phyloP scores from a whole-genome alignment of 495 filamentous ascomycete species.

The Astrocystis sublimbata region DNA sequence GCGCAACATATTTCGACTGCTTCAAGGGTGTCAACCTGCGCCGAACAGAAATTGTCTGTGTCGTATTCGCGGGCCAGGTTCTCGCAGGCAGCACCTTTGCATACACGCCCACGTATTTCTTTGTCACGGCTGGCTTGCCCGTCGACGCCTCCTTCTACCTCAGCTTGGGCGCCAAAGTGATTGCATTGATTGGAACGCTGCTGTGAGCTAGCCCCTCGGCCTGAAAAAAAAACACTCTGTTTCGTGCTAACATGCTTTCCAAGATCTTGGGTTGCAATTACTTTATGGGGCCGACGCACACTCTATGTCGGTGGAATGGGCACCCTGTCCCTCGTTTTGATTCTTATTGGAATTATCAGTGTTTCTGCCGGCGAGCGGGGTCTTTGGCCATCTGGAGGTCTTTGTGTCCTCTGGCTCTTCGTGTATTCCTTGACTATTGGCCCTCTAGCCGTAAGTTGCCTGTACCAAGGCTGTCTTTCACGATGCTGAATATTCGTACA shows the following conservation, averaged over 20 bases:
- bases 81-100: constrained; percentile 65
- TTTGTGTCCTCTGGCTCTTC: constrained; percentile 47
- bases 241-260: constrained; percentile 29
- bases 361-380: constrained; percentile 25
- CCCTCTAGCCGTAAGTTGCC: constrained; percentile 39
- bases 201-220: constrained; percentile 19
- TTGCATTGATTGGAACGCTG: constrained; percentile 50
- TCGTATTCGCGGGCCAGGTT: constrained; percentile 68
- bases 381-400: constrained; percentile 34
- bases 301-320: constrained; percentile 49
- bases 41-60: constrained; percentile 64
- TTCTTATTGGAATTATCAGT: constrained; percentile 34
- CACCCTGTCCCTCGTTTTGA: constrained; percentile 35
- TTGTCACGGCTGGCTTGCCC: constrained; percentile 61
- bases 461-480: background rate
- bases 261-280: constrained; percentile 48
- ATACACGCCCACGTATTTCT: constrained; percentile 69
- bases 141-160: constrained; percentile 52
- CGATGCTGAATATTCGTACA: constrained; percentile 29
- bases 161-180: constrained; percentile 31
- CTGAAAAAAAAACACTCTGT: constrained; percentile 21
- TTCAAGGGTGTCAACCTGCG: constrained; percentile 64
- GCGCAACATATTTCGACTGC: constrained; percentile 63
- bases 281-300: constrained; percentile 47
- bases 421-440: constrained; percentile 45